A percentile compares a stretch with the other conserved stretches of the same genome.
Conservation (phyloP, 306 rosid genomes). For the Cucumis melo region DNA sequence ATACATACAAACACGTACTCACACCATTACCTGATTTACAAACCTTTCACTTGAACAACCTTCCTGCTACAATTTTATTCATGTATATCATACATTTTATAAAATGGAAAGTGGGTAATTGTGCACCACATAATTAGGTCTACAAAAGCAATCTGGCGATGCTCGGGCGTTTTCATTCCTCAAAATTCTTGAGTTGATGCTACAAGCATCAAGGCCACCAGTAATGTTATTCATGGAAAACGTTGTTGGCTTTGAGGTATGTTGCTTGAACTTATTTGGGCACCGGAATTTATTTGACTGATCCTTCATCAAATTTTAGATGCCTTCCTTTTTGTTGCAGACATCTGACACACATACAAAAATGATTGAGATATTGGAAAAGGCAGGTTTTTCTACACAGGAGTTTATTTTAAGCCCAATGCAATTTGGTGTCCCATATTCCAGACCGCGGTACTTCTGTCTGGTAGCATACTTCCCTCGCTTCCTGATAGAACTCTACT, state of each 20-base stretch:
- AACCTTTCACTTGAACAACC: background rate
- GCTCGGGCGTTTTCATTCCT: constrained; percentile 92
- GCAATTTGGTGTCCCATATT: constrained; percentile 92
- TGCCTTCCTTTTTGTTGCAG: constrained; percentile 24
- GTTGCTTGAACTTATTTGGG: constrained; percentile 9
- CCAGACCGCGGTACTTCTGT: constrained; percentile 95
- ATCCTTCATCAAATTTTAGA: background rate
- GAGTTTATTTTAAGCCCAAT: constrained; percentile 88
- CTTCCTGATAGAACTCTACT: too few species aligned
- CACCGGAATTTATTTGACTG: background rate
- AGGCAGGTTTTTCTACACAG: constrained; percentile 43
- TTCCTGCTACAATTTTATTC: background rate
- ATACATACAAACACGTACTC: background rate
- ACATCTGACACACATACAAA: constrained; percentile 69
- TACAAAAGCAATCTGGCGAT: constrained; percentile 79
- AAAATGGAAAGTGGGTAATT: constrained; percentile 5
- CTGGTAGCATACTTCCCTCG: constrained; percentile 41
- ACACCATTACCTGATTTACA: background rate
- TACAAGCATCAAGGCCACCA: constrained; percentile 44
- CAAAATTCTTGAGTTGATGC: constrained; percentile 81
- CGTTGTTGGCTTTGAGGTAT: constrained; percentile 95
- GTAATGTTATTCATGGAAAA: constrained; percentile 75
- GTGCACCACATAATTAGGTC: constrained; percentile 47
- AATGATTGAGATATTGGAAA: constrained; percentile 60
- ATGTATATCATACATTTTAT: background rate